Evolutionary conservation across 208 protist species (phyloP).

Genomic region (Crithidia fasciculata): DNA sequence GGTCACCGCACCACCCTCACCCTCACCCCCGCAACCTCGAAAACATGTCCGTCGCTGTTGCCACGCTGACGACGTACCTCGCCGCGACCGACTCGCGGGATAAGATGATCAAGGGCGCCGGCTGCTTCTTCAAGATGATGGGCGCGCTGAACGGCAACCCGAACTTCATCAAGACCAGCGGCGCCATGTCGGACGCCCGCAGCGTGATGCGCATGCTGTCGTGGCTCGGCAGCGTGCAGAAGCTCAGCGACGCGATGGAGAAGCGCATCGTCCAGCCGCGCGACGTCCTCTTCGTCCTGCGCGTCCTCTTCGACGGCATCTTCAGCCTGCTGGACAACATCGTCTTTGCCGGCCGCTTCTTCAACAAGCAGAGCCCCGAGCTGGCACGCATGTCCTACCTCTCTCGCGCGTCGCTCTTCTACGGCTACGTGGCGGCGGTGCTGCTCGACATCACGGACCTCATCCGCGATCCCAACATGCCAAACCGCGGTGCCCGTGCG

Average conservation of each 20-base stretch:
- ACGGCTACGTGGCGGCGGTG: constrained; percentile 64
- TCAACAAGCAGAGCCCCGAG: constrained; percentile 26
- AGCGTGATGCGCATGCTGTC: constrained; percentile 68
- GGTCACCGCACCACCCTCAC: too few species aligned
- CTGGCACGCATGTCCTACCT: constrained; percentile 39
- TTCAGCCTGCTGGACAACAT: constrained; percentile 87
- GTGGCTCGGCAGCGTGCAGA: constrained; percentile 77
- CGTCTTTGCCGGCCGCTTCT: constrained; percentile 66
- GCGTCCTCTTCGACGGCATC: constrained; percentile 71
- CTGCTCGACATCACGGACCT: constrained; percentile 71
- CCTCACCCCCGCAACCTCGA: neutral
- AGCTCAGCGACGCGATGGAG: constrained; percentile 56
- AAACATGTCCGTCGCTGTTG: constrained; percentile 33
- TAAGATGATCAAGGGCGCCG: constrained; percentile 81
- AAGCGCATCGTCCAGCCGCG: constrained; percentile 48
- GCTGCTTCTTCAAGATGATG: constrained; percentile 75
- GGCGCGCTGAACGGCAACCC: constrained; percentile 38
- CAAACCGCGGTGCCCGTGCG: constrained; percentile 38
- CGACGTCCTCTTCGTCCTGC: constrained; percentile 67
- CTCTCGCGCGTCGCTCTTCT: constrained; percentile 71
- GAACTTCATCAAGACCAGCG: constrained; percentile 54
- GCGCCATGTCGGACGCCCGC: constrained; percentile 69
- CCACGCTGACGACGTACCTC: constrained; percentile 57
- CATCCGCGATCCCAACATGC: constrained; percentile 32
- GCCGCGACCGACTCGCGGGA: constrained; percentile 69